Evolutionary conservation across 345 rosid species (phyloP), one percentile per base, ranked within the genome.

Genomic region (Rhodamnia argentea): DNA sequence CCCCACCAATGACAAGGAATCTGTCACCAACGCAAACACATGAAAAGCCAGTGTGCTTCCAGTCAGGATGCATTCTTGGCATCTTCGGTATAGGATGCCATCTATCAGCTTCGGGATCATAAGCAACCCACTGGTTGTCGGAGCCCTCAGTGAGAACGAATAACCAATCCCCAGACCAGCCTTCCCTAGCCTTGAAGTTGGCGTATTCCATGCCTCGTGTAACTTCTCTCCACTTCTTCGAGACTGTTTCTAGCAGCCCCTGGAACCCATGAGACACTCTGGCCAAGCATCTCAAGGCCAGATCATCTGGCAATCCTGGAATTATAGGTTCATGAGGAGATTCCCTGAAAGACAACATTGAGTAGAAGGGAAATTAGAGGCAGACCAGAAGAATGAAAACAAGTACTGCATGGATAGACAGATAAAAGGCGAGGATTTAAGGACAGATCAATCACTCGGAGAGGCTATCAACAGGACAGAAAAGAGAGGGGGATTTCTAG

Each of bases 151-250:
- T 91, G 4, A 96, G 94, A 86, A 93, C 95, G 86, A 96, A 96
- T 84, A 96, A 87, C 99, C 99, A 96, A 87, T 90, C 88, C 4
- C 95, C 98, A n/a, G 87, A 90, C 93, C 96, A 93, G 85, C 97
- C 94, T 52, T 93, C 87, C 85, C 83, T 90, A 83, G 95, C 93
- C 91, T 91, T 95, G 64, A 86, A 94, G 83, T 83, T 84, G 18
- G 90, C 92, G 85, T 93, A 95, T 42, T 96, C 95, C 2, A 59
- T 13, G 85, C 98, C 91, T 13, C 93, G 94, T 47, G 93, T 47
- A 83, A 95, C 84, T 84, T 95, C 92, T 87, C 93, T 95, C 98
- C 99, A 96, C 23, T 92, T 91, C 90, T 93, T 93, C 3, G 94
- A 94, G 82, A 96, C 98, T 56, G 90, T 29, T 87, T 92, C 93